Base-by-base conservation (phyloP, 2,329 filamentous ascomycete species). In the Thermothelomyces thermophilus region DNA sequence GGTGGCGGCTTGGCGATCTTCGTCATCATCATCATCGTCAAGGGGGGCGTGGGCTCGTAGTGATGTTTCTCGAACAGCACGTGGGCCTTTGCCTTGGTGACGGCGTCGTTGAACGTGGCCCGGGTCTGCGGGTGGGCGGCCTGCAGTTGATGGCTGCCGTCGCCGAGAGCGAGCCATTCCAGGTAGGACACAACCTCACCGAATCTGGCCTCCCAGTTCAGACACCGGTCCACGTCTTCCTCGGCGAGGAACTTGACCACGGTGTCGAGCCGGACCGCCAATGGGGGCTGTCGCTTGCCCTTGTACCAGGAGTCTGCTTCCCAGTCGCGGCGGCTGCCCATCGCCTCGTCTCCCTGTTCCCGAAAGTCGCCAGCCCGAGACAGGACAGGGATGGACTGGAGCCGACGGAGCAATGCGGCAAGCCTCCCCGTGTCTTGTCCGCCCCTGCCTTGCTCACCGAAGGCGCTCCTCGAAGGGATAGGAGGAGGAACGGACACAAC, bases 181-280 rank as follows among this genome's bases (percentile, higher is more conserved):
- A 76, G 61, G 57, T 74, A 76, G 22, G 65, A 58, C 16, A 59
- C 57, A 11, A 73, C 59, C 48, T 67, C 68, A 17, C 53, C 58
- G 7, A 69, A 60, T 44, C 70, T 68, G 10, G 53, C 41, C 1
- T 66, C 57, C 67, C 74, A 78, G 37, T 64, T 55, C 1, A 64
- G 39, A 50, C 67, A 69, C 14, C 71, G 67, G 49, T 72, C 67
- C 5, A 63, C 57, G 54, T 80, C 73, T 53, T 75, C 70, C 26
- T 77, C 73, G 3, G 68, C 59, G 19, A 81, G 70, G 53, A 76
- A 80, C 54, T 70, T 71, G 34, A 60, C 54, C n/a, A 62, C 50
- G 33, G 65, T 61, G 34, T 59, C 28, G 26, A 72, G 61, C 2
- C 65, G 64, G 24, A 58, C 49, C 28, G 60, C 62, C 6, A 67